Evolutionary conservation across 352 stramenopile species (phyloP), one percentile per base, ranked within the genome.

Genomic region (Paralagenidium karlingii): DNA sequence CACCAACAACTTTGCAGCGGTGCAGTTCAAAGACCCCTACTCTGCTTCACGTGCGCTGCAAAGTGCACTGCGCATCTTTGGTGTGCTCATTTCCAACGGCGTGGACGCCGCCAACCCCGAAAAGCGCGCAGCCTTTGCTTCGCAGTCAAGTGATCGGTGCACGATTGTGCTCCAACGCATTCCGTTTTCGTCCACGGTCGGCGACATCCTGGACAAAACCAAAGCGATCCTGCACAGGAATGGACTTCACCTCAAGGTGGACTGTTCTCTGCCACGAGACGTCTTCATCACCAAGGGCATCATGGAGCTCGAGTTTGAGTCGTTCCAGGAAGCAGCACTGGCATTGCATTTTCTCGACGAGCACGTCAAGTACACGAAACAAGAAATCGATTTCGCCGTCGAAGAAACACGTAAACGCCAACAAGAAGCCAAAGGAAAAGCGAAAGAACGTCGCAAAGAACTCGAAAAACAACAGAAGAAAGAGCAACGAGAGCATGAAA

Each of bases 41-140:
- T 55, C 45, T 5, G 64, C 58, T 10, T 63, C 79, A 4, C 64
- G 63, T 5, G 78, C 78, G 25, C 60, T 83, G 34, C 76, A 83
- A 47, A 73, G 70, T 8, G 70, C 78, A 34, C 47, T 89, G 18
- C 73, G 85, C 57, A 92, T 92, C 45, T 92, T 92, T 44, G 78
- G 78, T 20, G 75, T 92, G 16, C 89, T 92, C 73, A 85, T 92
- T 68, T 22, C 16, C 22, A 20, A 20, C 30, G n/a, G n/a, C n/a
- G n/a, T n/a, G n/a, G n/a, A n/a, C n/a, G 54, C 40, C 16, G 77
- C 74, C 38, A 85, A 58, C 59, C 82, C 79, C n/a, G 71, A 92
- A 53, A 79, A 82, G 40, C 78, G 78, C 0, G 62, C 78, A 0
- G 74, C 86, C 41, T 92, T 92, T 42, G 68, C 73, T 34, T 73